Conservation (phyloP, 768 basidiomycete genomes). For the Auricularia cornea region DNA sequence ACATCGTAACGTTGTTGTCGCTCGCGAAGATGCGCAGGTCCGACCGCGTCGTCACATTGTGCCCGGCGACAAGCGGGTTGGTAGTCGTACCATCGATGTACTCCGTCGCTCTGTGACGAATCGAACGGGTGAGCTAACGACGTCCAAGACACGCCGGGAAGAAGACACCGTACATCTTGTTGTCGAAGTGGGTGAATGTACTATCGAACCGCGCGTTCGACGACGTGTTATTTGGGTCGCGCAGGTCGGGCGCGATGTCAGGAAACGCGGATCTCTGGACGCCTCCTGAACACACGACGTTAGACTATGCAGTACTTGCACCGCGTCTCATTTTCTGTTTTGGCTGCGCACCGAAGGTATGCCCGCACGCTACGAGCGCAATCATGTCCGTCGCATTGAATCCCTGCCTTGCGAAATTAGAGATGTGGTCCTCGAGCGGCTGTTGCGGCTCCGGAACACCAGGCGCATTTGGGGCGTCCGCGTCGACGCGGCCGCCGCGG, state of each 20-base stretch:
- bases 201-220: neutral
- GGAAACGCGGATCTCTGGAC: conserved; percentile 39
- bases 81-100: conserved; percentile 33
- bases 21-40: conserved; percentile 33
- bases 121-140: conserved; percentile 21
- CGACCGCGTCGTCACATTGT: conserved; percentile 29
- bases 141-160: conserved; percentile 32
- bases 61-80: conserved; percentile 30
- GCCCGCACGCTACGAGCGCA: conserved; percentile 43
- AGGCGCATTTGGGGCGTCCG: conserved; percentile 26
- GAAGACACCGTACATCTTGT: conserved; percentile 2
- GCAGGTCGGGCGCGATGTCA: conserved; percentile 22
- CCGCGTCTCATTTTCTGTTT: neutral
- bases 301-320: neutral
- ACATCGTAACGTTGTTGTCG: conserved; percentile 36
- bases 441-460: conserved; percentile 40
- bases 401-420: conserved; percentile 35
- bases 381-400: conserved; percentile 42
- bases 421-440: conserved; percentile 29
- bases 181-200: conserved; percentile 2
- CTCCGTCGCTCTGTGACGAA: conserved; percentile 19
- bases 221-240: conserved; percentile 1
- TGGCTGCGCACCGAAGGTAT: conserved; percentile 31
- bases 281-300: conserved; percentile 12
- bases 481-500: conserved; percentile 36